Conservation (phyloP, 306 rosid genomes). For the Clitoria ternatea region DNA sequence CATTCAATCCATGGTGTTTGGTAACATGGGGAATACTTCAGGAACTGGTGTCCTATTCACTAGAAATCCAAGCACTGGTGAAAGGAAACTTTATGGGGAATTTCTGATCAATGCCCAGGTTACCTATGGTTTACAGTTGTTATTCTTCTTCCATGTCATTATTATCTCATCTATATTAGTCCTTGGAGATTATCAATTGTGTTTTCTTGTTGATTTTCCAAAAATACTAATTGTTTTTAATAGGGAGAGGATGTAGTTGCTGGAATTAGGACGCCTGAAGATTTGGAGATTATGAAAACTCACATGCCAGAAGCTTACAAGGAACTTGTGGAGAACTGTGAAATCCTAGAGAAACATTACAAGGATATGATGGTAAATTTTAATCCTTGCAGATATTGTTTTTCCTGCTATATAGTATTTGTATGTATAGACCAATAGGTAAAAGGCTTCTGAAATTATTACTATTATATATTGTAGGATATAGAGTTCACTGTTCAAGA, state of each 20-base stretch:
- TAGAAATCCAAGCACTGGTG: constrained; percentile 97
- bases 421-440: neutral
- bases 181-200: neutral
- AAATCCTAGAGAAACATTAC: constrained; percentile 87
- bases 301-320: constrained; percentile 91
- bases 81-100: constrained; percentile 91
- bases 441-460: constrained; percentile 10
- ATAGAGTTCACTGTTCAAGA: constrained; percentile 99
- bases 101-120: constrained; percentile 98
- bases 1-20: constrained; percentile 94
- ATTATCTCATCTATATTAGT: neutral
- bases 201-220: constrained; percentile 1
- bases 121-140: constrained; percentile 21
- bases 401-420: neutral
- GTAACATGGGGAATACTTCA: constrained; percentile 93
- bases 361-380: constrained; percentile 90
- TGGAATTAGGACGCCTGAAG: constrained; percentile 94
- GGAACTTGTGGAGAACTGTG: constrained; percentile 89
- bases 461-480: constrained; percentile 45
- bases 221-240: constrained; percentile 22
- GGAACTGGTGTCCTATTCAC: constrained; percentile 98
- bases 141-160: constrained; percentile 9
- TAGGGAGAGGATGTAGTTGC: constrained; percentile 99
- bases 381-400: neutral
- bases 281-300: constrained; percentile 66